A percentile compares a stretch with the other conserved stretches of the same genome.
phyloP scores from a whole-genome alignment of 345 rosid genomes.

The Gossypium bickii region DNA sequence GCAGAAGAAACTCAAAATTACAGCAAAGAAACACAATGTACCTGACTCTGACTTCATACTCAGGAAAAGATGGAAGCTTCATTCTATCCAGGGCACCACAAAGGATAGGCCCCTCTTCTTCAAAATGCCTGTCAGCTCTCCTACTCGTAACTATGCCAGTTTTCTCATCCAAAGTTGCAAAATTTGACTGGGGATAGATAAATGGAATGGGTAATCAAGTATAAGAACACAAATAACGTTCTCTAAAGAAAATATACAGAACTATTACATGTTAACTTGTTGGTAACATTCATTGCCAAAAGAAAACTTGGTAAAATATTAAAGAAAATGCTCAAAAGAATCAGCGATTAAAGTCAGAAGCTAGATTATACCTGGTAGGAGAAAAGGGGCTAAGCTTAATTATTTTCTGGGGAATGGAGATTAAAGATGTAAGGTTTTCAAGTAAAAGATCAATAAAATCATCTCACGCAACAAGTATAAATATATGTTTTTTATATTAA shows the following conservation, averaged over 20 bases:
- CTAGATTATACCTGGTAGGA: not conserved
- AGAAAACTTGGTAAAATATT: not conserved
- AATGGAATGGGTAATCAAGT: not conserved
- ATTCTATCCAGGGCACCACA: slow-evolving; percentile 86
- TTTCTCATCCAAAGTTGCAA: slow-evolving; percentile 89
- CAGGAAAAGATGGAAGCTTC: slow-evolving; percentile 84
- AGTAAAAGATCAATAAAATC: not conserved
- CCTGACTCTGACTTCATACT: slow-evolving; percentile 96
- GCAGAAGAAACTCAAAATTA: not conserved
- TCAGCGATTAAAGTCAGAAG: not conserved
- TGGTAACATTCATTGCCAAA: not conserved
- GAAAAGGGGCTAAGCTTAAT: not conserved
- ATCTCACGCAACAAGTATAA: not conserved
- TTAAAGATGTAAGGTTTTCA: not conserved
- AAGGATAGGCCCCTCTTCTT: slow-evolving; percentile 94
- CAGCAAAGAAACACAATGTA: slow-evolving; percentile 18
- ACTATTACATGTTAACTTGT: slow-evolving; percentile 11
- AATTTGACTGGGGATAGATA: slow-evolving; percentile 65
- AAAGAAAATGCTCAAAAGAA: not conserved
- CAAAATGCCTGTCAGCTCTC: slow-evolving; percentile 96
- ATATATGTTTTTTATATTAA: not conserved
- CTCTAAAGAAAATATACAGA: not conserved
- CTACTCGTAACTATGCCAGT: slow-evolving; percentile 76
- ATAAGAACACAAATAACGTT: not conserved
- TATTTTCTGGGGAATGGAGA: not conserved